Base-by-base conservation (phyloP, 345 rosid species). In the Eucalyptus dawsonii region DNA sequence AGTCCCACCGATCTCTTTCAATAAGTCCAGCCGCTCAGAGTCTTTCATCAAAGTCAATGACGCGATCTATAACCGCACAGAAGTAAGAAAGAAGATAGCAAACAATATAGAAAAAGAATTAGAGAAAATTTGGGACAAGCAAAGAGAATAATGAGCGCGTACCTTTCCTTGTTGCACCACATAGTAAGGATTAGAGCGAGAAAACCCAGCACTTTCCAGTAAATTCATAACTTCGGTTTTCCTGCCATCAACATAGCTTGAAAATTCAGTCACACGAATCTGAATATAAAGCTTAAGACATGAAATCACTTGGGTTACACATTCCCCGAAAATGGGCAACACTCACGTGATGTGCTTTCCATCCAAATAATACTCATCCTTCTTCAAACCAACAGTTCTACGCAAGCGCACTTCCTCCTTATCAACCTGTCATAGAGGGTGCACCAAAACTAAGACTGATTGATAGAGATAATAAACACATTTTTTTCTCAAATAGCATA, bases 131-230 rank as follows among this genome's bases (percentile, higher is more conserved):
- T 87, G 58, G 58, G 58, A 21, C 11, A 53, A 53, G 24, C 58
- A 53, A 53, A 88, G 67, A 89, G 80, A 53, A 76, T 21, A 13
- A 50, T 50, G 34, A 89, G 22, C 14, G 51, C 90, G 69, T 86
- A 95, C 98, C 93, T 97, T 97, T 87, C 99, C 99, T 94, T 97
- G 99, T 92, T 98, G 99, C 93, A 97, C 99, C 50, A 98, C 99
- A 93, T 98, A 97, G 91, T 98, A 98, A 9, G 99, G 99, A 93
- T 98, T 98, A 60, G 99, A 96, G 47, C 99, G 99, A 89, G 99
- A 98, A 90, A 98, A 98, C 80, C 99, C 99, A 90, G 99, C 99
- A 93, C 99, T 98, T 94, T 98, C 99, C 87, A 98, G 91, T 88
- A 98, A 94, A 91, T 97, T 97, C 99, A 98, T 95, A 90, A 98